Evolutionary conservation across 495 filamentous ascomycete genomes (phyloP).

Genomic region (Trichoderma virens): DNA sequence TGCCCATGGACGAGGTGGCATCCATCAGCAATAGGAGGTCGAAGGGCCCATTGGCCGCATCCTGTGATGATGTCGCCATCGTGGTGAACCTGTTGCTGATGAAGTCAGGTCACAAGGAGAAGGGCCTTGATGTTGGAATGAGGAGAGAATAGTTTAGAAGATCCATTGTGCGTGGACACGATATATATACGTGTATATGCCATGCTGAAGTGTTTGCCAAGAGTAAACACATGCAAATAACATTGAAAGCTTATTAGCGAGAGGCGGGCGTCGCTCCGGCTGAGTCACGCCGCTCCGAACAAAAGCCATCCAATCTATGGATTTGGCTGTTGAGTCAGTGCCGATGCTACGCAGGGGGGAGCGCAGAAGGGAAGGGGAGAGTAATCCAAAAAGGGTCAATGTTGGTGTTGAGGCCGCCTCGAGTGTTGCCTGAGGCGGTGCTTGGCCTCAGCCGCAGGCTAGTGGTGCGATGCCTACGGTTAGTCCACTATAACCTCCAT

Average conservation of each 20-base stretch:
- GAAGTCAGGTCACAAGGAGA: neutral
- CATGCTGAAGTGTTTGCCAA: neutral
- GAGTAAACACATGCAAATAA: neutral
- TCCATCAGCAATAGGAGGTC: constrained; percentile 36
- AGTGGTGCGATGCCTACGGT: neutral
- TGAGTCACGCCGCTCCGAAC: constrained; percentile 3
- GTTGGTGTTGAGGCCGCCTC: too few species aligned
- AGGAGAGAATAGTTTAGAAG: neutral
- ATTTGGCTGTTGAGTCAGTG: too few species aligned
- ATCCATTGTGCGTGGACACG: neutral
- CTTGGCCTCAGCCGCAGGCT: neutral
- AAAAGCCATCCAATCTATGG: neutral
- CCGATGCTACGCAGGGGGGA: too few species aligned
- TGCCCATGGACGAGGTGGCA: constrained; percentile 36
- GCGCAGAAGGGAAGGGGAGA: too few species aligned
- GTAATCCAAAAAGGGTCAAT: too few species aligned
- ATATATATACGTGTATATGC: neutral
- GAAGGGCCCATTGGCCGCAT: neutral
- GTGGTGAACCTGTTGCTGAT: neutral
- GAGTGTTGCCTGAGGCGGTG: neutral
- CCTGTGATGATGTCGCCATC: neutral
- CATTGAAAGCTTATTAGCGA: neutral
- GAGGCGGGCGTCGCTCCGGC: neutral
- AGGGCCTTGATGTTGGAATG: neutral
- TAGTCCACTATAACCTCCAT: too few species aligned